A percentile compares a stretch with the other conserved stretches of the same genome.
phyloP scores from a whole-genome alignment of 1,284 basidiomycete species.

The Wallemia mellicola region DNA sequence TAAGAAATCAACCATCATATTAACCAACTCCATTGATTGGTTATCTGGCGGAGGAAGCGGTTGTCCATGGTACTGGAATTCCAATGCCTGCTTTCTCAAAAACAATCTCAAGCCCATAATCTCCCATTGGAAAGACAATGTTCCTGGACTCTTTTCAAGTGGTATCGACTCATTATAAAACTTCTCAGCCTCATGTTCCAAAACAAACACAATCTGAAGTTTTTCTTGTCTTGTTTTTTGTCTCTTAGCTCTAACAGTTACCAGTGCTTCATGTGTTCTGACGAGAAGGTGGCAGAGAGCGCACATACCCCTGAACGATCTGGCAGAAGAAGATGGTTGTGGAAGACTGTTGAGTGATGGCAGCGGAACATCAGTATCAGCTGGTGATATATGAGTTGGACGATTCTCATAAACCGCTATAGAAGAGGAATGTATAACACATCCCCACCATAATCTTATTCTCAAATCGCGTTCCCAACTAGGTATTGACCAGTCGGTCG shows the following conservation, averaged over 20 bases:
- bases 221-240: not conserved
- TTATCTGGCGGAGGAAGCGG: not conserved
- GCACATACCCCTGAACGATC: not conserved
- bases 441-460: not conserved
- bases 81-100: not conserved
- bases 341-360: not conserved
- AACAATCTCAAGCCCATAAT: not conserved
- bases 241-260: not conserved
- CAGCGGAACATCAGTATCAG: not conserved
- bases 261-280: not conserved
- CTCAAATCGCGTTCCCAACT: constrained; percentile 1
- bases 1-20: not conserved
- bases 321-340: not conserved
- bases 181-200: not conserved
- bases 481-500: not conserved
- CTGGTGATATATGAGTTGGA: not conserved
- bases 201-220: not conserved
- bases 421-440: not conserved
- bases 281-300: not conserved
- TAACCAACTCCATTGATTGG: not conserved
- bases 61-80: not conserved
- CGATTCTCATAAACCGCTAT: not conserved
- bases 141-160: not conserved
- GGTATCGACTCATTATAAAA: not conserved
- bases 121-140: not conserved